These are phyloP conservation scores for Malus orientalis DNA, from an alignment of 306 rosid species.

Conservation along the genomic window DNA sequence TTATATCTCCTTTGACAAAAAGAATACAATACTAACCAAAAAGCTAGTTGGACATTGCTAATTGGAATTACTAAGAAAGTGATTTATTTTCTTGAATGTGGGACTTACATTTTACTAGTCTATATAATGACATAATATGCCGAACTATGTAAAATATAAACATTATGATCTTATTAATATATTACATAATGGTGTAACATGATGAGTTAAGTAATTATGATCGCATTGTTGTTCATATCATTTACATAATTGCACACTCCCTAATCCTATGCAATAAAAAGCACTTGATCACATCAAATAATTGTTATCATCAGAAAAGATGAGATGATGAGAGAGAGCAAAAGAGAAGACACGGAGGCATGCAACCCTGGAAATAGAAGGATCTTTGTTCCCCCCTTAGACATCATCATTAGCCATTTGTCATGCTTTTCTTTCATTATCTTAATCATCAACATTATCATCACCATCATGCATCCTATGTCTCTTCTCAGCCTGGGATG, in stretches of 20 bases:
- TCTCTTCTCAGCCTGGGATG: constrained; percentile 50
- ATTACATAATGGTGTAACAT: not conserved
- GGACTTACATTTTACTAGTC: not conserved
- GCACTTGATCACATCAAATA: constrained; percentile 14
- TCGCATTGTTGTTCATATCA: not conserved
- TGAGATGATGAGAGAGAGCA: not conserved
- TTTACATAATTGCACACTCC: constrained; percentile 17
- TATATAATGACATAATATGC: not conserved
- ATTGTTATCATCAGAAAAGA: constrained; percentile 15
- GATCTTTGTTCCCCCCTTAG: constrained; percentile 38
- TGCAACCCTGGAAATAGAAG: constrained; percentile 47
- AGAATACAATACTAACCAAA: not conserved
- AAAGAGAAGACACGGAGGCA: constrained; percentile 35
- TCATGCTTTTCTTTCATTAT: constrained; percentile 35
- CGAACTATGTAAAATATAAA: not conserved
- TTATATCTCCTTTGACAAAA: no score
- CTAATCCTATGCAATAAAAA: constrained; percentile 8
- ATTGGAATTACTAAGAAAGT: not conserved
- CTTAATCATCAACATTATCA: constrained; percentile 30
- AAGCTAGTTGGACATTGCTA: not conserved
- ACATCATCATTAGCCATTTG: constrained; percentile 50
- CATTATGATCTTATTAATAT: not conserved
- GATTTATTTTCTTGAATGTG: not conserved
- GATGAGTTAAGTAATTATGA: not conserved
- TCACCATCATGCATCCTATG: constrained; percentile 27